Conservation (phyloP, 495 filamentous ascomycete genomes). For the Trichoderma erinaceum region DNA sequence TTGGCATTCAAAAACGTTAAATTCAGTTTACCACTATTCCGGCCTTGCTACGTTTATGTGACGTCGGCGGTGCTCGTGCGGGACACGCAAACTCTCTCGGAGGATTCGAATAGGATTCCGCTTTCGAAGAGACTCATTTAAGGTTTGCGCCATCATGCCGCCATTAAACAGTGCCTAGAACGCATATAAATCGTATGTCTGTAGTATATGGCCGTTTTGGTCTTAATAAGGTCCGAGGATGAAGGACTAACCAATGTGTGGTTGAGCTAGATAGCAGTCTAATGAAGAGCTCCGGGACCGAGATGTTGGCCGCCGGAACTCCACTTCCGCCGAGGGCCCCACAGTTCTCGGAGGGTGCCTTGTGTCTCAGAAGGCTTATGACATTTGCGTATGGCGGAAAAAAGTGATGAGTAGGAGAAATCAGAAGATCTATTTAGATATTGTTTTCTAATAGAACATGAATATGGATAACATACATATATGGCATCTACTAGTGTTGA, state of each 20-base stretch:
- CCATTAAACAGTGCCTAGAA: background rate
- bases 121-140: background rate
- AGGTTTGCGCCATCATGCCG: background rate
- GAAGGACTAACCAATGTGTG: background rate
- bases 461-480: no score
- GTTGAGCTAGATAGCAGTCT: background rate
- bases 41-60: background rate
- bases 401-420: no score
- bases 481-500: no score
- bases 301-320: background rate
- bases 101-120: background rate
- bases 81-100: background rate
- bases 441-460: no score
- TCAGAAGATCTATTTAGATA: no score
- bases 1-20: background rate
- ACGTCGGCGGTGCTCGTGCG: background rate
- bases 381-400: no score
- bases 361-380: background rate
- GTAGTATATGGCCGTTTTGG: background rate
- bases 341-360: background rate
- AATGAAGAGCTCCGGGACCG: background rate
- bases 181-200: background rate
- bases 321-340: background rate
- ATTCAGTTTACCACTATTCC: no score
- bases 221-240: background rate